Evolutionary conservation across 2,329 filamentous ascomycete genomes (phyloP).

Genomic region (Diaporthe ilicicola): DNA sequence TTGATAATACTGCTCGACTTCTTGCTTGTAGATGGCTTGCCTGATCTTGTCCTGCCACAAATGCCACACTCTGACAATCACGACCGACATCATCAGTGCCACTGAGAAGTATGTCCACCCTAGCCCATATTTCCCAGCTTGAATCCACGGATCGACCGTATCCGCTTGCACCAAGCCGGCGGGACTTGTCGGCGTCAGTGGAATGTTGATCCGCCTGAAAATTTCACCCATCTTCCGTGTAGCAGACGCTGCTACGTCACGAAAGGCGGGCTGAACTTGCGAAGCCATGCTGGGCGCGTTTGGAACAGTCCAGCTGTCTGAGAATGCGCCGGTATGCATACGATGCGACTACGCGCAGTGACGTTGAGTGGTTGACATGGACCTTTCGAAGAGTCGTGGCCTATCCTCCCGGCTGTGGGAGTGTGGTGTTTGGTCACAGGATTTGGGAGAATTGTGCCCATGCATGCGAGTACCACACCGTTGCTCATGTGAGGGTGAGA

Average conservation of each 20-base stretch:
- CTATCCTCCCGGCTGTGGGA: background rate
- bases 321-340: background rate
- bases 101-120: slow-evolving; percentile 91
- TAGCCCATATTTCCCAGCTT: slow-evolving; percentile 85
- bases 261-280: slow-evolving; percentile 43
- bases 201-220: slow-evolving; percentile 66
- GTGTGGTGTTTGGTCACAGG: background rate
- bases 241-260: slow-evolving; percentile 44
- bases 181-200: slow-evolving; percentile 66
- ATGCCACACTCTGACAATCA: slow-evolving; percentile 81
- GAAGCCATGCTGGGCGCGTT: slow-evolving; percentile 49
- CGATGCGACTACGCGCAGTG: slow-evolving; percentile 31
- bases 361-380: slow-evolving; percentile 22
- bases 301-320: slow-evolving; percentile 30
- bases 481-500: background rate
- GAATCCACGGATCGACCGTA: slow-evolving; percentile 78
- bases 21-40: slow-evolving; percentile 87
- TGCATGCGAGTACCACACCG: background rate
- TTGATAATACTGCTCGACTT: slow-evolving; percentile 72
- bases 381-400: background rate
- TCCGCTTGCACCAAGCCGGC: slow-evolving; percentile 69
- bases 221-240: slow-evolving; percentile 49
- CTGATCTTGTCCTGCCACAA: slow-evolving; percentile 94
- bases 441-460: background rate
- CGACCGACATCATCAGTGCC: slow-evolving; percentile 72